Evolutionary conservation across 1,139 yeast species (phyloP), one percentile per base, ranked within the genome.

Genomic region (Hemisphaericaspora subhashii): DNA sequence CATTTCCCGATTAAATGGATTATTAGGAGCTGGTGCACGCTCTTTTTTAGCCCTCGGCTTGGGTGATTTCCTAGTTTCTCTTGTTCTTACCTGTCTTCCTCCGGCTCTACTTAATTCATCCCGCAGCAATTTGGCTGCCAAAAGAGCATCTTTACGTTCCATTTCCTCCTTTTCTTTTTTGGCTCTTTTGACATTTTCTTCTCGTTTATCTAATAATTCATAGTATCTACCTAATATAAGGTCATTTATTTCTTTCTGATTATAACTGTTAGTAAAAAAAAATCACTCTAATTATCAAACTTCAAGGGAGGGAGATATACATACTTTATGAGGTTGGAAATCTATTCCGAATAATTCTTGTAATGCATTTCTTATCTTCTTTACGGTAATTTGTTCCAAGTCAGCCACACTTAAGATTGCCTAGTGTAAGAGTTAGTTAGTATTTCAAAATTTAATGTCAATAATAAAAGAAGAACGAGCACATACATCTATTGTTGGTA

Each of bases 391-490:
- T 48, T 78, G 72, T 45, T 83, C 84, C 28, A 85, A 70, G 50
- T 86, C 83, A 1, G 92, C 81, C n/a, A 80, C 90, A 43, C 82
- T 68, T 27, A 86, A 62, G 14, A 86, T 83, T 1, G 94, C 89
- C 84, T 80, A 35, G 16, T 8, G n/a, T n/a, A 11, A 5, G n/a
- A 17, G 21, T 14, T 16, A 31, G 62, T 66, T 64, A 65, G 66
- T 55, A 48, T 9, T 20, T 30, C 10, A 28, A 15, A 26, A 26
- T 7, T 14, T 6, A 12, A 14, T 8, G 8, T 6, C 13, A 15
- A 20, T 12, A 3, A 7, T 20, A 36, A 16, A 25, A 20, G 21
- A 22, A 18, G 22, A 8, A 24, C 12, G 3, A n/a, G 15, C 25
- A 68, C 85, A 48, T 65, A 80, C 88, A 53, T 86, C 92, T 35